These are phyloP conservation scores for Lentinus brumalis DNA, from an alignment of 768 basidiomycete genomes.

Conservation along the genomic window DNA sequence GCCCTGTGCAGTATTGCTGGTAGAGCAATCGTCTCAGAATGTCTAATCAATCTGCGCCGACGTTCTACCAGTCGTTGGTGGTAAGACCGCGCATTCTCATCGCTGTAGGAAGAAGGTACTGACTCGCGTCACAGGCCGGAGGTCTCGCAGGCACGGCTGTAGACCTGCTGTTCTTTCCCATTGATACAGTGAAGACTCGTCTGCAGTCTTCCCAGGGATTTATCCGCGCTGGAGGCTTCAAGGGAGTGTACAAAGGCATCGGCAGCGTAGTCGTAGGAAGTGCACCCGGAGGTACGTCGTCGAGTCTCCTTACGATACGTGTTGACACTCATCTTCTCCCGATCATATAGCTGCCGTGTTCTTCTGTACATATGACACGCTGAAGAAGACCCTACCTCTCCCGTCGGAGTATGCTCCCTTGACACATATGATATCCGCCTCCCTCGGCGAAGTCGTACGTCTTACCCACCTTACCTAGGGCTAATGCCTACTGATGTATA, in stretches of 20 bases:
- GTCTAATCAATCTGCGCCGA: conserved; percentile 21
- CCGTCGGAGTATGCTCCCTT: conserved; percentile 64
- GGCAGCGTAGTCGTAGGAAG: conserved; percentile 95
- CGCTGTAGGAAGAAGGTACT: neutral
- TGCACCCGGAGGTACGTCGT: conserved; percentile 82
- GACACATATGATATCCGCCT: conserved; percentile 56
- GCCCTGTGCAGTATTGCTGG: neutral
- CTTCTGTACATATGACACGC: conserved; percentile 90
- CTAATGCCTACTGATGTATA: conserved; percentile 11
- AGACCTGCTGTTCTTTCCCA: conserved; percentile 94
- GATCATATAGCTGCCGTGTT: conserved; percentile 80
- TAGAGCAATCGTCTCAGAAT: neutral
- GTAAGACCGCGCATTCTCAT: conserved; percentile 22
- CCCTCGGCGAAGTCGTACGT: conserved; percentile 55
- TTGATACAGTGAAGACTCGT: conserved; percentile 96
- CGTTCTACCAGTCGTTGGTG: conserved; percentile 35
- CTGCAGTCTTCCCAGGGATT: conserved; percentile 91
- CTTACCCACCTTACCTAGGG: neutral
- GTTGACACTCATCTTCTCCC: neutral
- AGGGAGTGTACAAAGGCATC: conserved; percentile 88
- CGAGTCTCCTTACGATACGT: neutral
- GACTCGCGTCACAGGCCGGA: conserved; percentile 58
- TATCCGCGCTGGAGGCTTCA: conserved; percentile 80
- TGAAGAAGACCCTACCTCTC: conserved; percentile 76
- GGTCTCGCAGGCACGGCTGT: conserved; percentile 92